These are phyloP conservation scores for Fusarium foetens DNA, from an alignment of 2,329 filamentous ascomycete genomes.

Conservation along the genomic window DNA sequence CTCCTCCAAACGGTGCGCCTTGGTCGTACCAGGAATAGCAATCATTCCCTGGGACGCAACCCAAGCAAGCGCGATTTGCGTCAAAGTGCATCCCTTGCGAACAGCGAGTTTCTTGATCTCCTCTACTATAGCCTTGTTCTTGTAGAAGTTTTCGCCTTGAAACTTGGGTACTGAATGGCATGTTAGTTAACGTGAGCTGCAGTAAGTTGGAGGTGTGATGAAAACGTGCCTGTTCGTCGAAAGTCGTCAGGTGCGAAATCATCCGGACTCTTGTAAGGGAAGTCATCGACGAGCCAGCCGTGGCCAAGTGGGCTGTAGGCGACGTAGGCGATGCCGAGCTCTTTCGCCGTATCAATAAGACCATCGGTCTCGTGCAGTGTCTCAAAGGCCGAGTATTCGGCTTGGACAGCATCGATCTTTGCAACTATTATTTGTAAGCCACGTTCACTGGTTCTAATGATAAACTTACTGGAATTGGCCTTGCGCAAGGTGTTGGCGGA, in stretches of 20 bases:
- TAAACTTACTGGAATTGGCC: background rate
- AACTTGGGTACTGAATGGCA: background rate
- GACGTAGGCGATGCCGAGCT: background rate
- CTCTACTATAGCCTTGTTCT: conserved; percentile 4
- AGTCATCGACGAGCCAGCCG: conserved; percentile 5
- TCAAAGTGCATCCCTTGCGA: background rate
- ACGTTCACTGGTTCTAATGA: fast-evolving
- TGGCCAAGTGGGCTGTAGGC: background rate
- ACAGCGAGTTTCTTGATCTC: background rate
- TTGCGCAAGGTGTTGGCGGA: background rate
- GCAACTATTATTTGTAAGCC: background rate
- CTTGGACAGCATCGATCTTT: conserved; percentile 14
- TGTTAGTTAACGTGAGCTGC: background rate
- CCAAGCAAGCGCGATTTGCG: conserved; percentile 10
- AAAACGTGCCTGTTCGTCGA: background rate
- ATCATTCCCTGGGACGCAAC: conserved; percentile 3
- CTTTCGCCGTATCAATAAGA: background rate
- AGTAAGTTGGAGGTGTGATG: background rate
- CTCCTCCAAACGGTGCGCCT: background rate
- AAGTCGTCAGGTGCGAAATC: conserved; percentile 2
- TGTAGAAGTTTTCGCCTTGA: conserved; percentile 6
- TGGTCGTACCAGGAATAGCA: conserved; percentile 11
- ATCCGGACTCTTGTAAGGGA: background rate
- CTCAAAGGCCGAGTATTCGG: conserved; percentile 12
- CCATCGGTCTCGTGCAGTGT: conserved; percentile 3